phyloP scores from a whole-genome alignment of 176 grass and related monocot species.

The Saccharum spontaneum region DNA sequence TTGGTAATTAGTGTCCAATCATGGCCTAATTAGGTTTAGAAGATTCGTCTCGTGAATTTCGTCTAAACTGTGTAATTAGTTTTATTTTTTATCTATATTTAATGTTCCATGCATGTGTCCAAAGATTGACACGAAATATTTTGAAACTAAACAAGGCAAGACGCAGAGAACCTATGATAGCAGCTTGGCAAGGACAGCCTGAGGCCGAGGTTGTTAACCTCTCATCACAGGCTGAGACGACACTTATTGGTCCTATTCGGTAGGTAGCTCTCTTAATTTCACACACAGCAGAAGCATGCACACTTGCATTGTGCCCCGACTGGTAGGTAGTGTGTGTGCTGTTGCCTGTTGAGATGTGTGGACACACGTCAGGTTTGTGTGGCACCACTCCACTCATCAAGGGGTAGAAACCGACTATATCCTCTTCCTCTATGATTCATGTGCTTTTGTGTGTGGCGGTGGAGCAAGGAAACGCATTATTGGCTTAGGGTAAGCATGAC shows the following conservation, averaged over 20 bases:
- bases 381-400: not conserved
- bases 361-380: not conserved
- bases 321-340: not conserved
- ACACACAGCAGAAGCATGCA: not conserved
- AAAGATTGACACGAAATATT: too few species aligned
- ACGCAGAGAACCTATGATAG: not conserved
- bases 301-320: not conserved
- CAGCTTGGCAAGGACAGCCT: not conserved
- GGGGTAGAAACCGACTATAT: not conserved
- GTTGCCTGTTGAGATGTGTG: not conserved
- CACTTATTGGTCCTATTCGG: not conserved
- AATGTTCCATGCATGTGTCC: too few species aligned
- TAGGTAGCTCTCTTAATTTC: not conserved
- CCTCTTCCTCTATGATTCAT: not conserved
- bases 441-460: not conserved
- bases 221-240: not conserved
- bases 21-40: too few species aligned
- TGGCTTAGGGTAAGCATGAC: not conserved
- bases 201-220: not conserved
- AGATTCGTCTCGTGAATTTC: too few species aligned
- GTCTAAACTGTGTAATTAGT: too few species aligned
- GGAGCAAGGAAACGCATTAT: not conserved
- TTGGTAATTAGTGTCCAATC: too few species aligned
- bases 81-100: too few species aligned
- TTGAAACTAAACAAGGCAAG: too few species aligned